phyloP scores from a whole-genome alignment of 371 early-diverging fungal species.

The Mortierella sp. region DNA sequence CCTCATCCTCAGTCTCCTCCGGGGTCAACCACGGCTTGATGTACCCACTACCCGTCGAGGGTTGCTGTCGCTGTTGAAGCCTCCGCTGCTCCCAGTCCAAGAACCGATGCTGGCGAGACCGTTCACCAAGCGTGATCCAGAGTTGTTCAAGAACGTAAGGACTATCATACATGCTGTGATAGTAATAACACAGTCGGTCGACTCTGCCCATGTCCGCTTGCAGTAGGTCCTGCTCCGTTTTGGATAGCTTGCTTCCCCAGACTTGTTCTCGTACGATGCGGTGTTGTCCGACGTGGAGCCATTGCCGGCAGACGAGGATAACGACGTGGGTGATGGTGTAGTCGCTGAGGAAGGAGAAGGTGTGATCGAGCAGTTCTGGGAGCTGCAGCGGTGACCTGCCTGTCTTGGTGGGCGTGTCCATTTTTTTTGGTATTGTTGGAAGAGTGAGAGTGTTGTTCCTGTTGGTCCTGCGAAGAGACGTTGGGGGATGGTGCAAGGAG shows the following conservation, averaged over 20 bases:
- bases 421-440: background rate
- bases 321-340: background rate
- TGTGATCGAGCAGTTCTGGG: background rate
- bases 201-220: background rate
- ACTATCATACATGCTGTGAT: too few relatives aligned
- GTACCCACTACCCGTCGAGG: background rate
- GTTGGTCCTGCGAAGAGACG: background rate
- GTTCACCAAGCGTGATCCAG: background rate
- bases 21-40: background rate
- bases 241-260: background rate
- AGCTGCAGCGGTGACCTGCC: background rate
- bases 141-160: background rate
- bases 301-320: constrained; percentile 2
- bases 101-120: background rate
- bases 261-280: background rate
- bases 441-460: background rate
- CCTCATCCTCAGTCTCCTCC: background rate
- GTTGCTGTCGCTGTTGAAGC: background rate
- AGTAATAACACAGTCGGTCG: background rate
- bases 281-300: background rate
- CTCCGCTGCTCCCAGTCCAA: background rate
- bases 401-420: background rate
- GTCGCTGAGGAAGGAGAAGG: background rate
- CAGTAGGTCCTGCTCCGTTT: background rate
- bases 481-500: background rate